Percentiles rank a stretch among this genome's conserved stretches.
phyloP scores from a whole-genome alignment of 441 rosid genomes.

The Eugenia klotzschiana region DNA sequence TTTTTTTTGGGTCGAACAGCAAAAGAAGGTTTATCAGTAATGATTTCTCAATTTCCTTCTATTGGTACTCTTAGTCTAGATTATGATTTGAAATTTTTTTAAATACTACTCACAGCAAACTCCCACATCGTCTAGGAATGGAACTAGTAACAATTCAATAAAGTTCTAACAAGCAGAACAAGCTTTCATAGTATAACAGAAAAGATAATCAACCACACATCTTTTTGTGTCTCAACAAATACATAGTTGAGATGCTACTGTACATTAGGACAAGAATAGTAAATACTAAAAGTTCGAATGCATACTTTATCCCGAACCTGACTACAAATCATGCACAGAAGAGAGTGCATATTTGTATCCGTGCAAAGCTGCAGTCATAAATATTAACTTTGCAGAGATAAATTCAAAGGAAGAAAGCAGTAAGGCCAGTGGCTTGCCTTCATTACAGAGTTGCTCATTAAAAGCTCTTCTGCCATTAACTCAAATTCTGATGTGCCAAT shows the following conservation, averaged over 20 bases:
- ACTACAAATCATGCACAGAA: neutral
- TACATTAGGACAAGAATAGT: neutral
- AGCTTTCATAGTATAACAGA: neutral
- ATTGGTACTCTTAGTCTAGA: neutral
- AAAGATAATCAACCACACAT: neutral
- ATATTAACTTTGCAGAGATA: neutral
- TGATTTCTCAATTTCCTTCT: neutral
- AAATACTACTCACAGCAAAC: neutral
- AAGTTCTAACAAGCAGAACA: neutral
- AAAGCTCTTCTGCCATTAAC: slow-evolving; percentile 84
- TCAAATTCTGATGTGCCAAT: slow-evolving; percentile 76
- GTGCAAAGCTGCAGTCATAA: neutral
- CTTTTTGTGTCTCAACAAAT: neutral
- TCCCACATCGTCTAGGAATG: neutral
- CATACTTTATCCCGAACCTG: neutral
- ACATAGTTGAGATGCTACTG: neutral
- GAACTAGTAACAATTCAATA: neutral
- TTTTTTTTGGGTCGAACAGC: neutral
- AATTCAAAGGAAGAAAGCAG: neutral
- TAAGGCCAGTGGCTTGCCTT: slow-evolving; percentile 35
- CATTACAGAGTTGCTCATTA: slow-evolving; percentile 72
- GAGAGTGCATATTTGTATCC: neutral
- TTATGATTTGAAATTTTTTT: neutral
- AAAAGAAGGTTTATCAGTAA: neutral
- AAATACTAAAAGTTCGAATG: neutral